These are phyloP conservation scores for Moringa oleifera DNA, from an alignment of 345 rosid genomes.

Conservation along the genomic window DNA sequence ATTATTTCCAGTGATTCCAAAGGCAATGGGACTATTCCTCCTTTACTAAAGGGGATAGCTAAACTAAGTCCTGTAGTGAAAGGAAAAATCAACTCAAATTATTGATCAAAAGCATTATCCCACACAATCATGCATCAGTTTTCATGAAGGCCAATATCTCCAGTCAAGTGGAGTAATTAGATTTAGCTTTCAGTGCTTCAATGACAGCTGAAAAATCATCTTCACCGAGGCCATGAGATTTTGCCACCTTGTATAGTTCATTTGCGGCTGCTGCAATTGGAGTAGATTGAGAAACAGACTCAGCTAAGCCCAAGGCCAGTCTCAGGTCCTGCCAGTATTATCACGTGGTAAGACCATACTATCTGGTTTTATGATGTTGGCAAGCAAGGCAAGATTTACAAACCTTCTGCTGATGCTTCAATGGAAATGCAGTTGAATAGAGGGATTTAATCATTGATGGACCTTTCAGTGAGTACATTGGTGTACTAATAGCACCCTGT, in stretches of 20 bases:
- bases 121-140: no score
- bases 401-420: conserved; percentile 98
- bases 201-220: conserved; percentile 90
- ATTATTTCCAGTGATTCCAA: no score
- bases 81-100: no score
- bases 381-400: conserved; percentile 4
- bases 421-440: conserved; percentile 83
- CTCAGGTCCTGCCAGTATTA: conserved; percentile 64
- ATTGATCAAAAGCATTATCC: no score
- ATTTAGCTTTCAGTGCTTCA: conserved; percentile 67
- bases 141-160: no score
- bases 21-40: no score
- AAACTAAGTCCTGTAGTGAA: no score
- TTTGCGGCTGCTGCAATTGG: conserved; percentile 91
- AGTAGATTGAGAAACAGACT: conserved; percentile 79
- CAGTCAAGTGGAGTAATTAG: conserved; percentile 12
- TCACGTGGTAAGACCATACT: neutral
- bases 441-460: conserved; percentile 74
- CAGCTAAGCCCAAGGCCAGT: conserved; percentile 86
- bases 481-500: conserved; percentile 89
- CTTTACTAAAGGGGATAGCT: no score
- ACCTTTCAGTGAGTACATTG: conserved; percentile 86
- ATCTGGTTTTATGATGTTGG: no score
- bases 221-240: conserved; percentile 72
- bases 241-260: conserved; percentile 83